Conservation (phyloP, 495 filamentous ascomycete genomes). For the Aspergillus bridgeri region DNA sequence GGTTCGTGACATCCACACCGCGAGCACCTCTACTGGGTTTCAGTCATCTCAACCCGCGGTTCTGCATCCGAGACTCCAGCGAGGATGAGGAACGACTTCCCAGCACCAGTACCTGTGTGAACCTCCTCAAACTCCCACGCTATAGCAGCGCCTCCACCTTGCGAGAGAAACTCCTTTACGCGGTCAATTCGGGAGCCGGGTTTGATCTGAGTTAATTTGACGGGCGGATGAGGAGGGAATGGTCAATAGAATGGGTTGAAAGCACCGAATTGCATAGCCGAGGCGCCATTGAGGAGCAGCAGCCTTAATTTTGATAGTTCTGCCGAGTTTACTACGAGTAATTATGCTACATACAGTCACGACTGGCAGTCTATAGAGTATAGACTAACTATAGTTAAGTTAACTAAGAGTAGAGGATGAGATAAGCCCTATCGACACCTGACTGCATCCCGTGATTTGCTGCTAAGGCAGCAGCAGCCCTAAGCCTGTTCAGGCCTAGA, state of each 20-base stretch:
- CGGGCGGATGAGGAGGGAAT: background rate
- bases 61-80: conserved; percentile 87
- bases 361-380: no score
- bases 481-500: conserved; percentile 23
- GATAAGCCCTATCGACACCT: conserved; percentile 3
- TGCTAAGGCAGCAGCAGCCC: background rate
- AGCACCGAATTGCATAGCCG: conserved; percentile 27
- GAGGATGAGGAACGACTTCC: conserved; percentile 76
- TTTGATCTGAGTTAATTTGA: conserved; percentile 78
- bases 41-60: conserved; percentile 75
- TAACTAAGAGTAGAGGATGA: no score
- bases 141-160: conserved; percentile 63
- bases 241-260: background rate
- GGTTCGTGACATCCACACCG: conserved; percentile 93
- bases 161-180: conserved; percentile 81
- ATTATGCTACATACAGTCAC: no score
- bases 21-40: conserved; percentile 92
- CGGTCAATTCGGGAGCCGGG: conserved; percentile 85
- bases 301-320: no score
- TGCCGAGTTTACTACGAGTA: no score
- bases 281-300: conserved; percentile 17
- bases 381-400: no score
- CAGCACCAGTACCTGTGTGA: conserved; percentile 96
- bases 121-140: conserved; percentile 86
- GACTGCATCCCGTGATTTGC: background rate